Base-by-base conservation (phyloP, 2,329 filamentous ascomycete genomes). In the Diaporthe vexans region DNA sequence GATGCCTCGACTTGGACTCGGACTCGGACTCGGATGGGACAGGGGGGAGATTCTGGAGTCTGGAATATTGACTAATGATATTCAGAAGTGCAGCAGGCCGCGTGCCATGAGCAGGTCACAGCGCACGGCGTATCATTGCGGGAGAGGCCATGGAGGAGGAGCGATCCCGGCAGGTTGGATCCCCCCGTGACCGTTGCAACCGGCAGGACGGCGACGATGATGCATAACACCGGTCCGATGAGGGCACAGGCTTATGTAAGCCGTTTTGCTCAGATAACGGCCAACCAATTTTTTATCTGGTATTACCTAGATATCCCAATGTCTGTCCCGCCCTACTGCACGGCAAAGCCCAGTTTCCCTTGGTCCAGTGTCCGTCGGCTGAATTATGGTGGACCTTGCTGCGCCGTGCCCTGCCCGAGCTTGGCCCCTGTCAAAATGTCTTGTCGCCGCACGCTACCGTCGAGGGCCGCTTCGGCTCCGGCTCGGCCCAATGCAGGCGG, bases 151-250 rank as follows among this genome's bases (percentile, higher is more conserved):
- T 26, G 46, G 40, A n/a, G 37, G 37, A 68, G 48, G 26, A 40
- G 63, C 63, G 48, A 68, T 68, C 48, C 48, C 63, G 63, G 63
- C 46, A 68, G 63, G 9, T 54, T 68, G 63, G 63, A 6, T 37
- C 43, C 8, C 48, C 52, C 67, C 46, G 67, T 48, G 67, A 40
- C 48, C 59, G 71, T 72, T 48, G 59, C 59, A 46, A 46, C 51
- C 67, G 51, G 67, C 54, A 57, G 67, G 46, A 58, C 54, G 26
- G 52, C 40, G 43, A n/a, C 29, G 17, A 72, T 73, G 72, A 73
- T 73, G 67, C 51, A 73, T 72, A 15, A 43, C 43, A n/a, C 43
- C 46, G 46, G 54, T 70, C 67, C 54, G 73, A 59, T 46, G 40
- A 13, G 35, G 26, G 63, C 7, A 15, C 15, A 26, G 2, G 33